phyloP scores from a whole-genome alignment of 2,329 filamentous ascomycete genomes.

The Onygenales sp. region DNA sequence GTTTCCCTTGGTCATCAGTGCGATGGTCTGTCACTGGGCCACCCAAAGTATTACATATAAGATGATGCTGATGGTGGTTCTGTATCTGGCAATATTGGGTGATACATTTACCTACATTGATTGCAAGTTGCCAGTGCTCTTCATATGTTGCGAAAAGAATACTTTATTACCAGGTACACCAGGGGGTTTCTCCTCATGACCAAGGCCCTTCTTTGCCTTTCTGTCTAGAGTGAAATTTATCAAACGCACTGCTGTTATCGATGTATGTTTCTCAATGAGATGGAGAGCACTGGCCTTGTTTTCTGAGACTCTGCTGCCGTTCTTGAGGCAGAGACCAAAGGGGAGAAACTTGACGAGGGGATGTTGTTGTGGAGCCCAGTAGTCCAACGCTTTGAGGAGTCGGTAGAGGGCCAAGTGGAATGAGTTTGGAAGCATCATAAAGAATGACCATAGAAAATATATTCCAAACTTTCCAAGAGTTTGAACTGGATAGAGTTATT shows the following conservation, averaged over 20 bases:
- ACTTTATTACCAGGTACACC: constrained; percentile 3
- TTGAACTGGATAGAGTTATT: neutral
- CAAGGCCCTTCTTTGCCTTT: neutral
- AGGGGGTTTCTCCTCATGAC: constrained; percentile 8
- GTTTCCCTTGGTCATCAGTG: neutral
- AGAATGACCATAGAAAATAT: neutral
- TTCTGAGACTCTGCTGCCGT: constrained; percentile 1
- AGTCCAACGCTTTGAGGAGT: neutral
- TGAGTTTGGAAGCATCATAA: neutral
- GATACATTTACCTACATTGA: constrained; percentile 6
- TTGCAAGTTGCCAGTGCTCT: constrained; percentile 8
- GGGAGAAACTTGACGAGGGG: constrained; percentile 6
- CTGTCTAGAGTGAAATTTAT: constrained; percentile 4
- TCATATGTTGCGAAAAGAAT: constrained; percentile 8
- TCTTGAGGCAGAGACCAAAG: constrained; percentile 9
- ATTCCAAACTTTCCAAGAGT: neutral
- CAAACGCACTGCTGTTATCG: constrained; percentile 6
- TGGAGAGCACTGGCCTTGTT: constrained; percentile 10
- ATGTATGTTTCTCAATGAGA: constrained; percentile 8
- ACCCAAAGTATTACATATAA: constrained; percentile 6
- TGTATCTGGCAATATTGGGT: constrained; percentile 6
- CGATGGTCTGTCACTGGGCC: constrained; percentile 7
- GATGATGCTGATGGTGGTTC: constrained; percentile 1
- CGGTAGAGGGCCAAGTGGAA: neutral
- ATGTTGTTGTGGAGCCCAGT: neutral